Evolutionary conservation across 768 basidiomycete genomes (phyloP).

Genomic region (Pleurotus cornucopiae): DNA sequence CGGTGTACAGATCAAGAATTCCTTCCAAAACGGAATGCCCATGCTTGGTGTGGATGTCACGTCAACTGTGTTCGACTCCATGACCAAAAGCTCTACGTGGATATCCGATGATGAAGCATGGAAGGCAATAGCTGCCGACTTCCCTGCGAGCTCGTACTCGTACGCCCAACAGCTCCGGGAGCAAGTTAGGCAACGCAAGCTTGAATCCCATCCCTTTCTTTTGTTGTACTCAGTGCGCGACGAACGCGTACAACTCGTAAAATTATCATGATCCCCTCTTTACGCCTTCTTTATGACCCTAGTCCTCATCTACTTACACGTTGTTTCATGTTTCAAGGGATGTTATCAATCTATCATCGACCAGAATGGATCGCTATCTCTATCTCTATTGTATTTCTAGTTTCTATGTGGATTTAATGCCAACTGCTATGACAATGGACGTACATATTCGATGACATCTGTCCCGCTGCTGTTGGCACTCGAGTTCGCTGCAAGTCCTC

Average conservation of each 20-base stretch:
- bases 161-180: constrained; percentile 72
- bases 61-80: constrained; percentile 52
- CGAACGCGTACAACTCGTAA: constrained; percentile 62
- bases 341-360: no score
- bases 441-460: no score
- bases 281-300: not conserved
- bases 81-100: constrained; percentile 59
- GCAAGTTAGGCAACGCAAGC: constrained; percentile 53
- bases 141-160: constrained; percentile 48
- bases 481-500: no score
- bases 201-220: constrained; percentile 59
- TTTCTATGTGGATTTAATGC: no score
- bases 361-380: no score
- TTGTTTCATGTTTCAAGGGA: no score
- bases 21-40: constrained; percentile 57
- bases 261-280: constrained; percentile 18
- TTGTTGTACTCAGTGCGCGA: constrained; percentile 66
- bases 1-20: constrained; percentile 49
- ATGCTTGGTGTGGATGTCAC: constrained; percentile 73
- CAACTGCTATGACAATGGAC: no score
- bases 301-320: no score
- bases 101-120: constrained; percentile 73
- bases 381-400: no score
- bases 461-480: no score
- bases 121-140: constrained; percentile 51